Conservation (phyloP, 2,329 filamentous ascomycete genomes). For the Sarocladiaceae sp. region DNA sequence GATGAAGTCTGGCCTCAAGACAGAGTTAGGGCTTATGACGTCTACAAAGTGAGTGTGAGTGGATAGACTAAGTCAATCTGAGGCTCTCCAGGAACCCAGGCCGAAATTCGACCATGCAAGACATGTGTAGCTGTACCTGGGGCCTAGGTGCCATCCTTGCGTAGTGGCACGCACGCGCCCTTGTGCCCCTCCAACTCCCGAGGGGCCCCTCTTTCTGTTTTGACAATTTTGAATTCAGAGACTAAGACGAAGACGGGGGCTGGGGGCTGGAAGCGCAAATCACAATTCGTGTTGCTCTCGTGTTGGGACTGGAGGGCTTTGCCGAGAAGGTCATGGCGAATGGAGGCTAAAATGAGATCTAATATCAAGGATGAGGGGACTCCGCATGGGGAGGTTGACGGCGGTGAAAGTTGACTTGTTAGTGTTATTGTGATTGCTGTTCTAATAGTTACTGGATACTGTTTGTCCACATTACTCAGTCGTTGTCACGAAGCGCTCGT, state of each 20-base stretch:
- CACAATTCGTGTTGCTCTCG: too few relatives aligned
- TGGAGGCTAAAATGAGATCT: not conserved
- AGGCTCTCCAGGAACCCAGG: not conserved
- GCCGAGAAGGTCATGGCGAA: not conserved
- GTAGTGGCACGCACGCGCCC: too few relatives aligned
- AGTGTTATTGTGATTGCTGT: too few relatives aligned
- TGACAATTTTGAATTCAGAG: not conserved
- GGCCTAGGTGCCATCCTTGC: too few relatives aligned
- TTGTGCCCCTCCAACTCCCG: too few relatives aligned
- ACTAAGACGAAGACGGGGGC: not conserved
- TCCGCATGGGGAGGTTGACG: not conserved
- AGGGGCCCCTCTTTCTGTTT: too few relatives aligned
- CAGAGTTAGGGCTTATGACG: conserved; percentile 1
- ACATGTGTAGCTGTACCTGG: too few relatives aligned
- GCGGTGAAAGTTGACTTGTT: too few relatives aligned
- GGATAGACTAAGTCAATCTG: not conserved
- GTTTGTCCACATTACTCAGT: too few relatives aligned
- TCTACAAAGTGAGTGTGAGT: not conserved
- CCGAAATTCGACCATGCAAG: not conserved
- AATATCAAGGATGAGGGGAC: not conserved
- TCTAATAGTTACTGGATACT: too few relatives aligned
- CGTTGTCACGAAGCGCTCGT: too few relatives aligned
- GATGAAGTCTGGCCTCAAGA: not conserved
- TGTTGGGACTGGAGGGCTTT: not conserved
- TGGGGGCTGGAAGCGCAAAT: not conserved